Evolutionary conservation across 768 basidiomycete species (phyloP).

Genomic region (Trametes cinnabarina): DNA sequence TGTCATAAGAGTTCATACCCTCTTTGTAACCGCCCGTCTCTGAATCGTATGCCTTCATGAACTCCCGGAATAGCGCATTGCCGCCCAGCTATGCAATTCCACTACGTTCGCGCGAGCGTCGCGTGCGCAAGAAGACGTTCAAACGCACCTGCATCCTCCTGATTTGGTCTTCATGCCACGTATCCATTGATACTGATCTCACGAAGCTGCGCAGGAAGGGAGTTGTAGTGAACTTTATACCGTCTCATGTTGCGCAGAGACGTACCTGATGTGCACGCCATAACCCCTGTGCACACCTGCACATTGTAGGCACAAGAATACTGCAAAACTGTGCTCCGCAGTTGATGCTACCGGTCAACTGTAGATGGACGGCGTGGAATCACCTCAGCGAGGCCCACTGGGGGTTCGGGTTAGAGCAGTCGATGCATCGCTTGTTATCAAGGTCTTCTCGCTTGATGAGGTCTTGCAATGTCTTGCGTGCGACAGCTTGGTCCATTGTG

Average conservation of each 20-base stretch:
- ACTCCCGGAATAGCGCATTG: slow-evolving; percentile 77
- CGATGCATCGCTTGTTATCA: slow-evolving; percentile 74
- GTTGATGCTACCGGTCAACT: slow-evolving; percentile 2
- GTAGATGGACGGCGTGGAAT: slow-evolving; percentile 12
- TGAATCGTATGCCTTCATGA: slow-evolving; percentile 69
- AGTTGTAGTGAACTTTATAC: slow-evolving; percentile 16
- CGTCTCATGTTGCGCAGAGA: slow-evolving; percentile 1
- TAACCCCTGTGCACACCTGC: slow-evolving; percentile 84
- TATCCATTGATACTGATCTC: slow-evolving; percentile 93
- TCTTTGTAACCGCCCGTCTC: slow-evolving; percentile 71
- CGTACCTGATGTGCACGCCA: slow-evolving; percentile 86
- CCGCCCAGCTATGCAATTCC: slow-evolving; percentile 69
- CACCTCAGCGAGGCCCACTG: slow-evolving; percentile 92
- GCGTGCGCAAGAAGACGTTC: background rate
- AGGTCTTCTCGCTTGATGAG: slow-evolving; percentile 72
- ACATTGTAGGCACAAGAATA: slow-evolving; percentile 91
- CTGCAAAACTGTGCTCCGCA: slow-evolving; percentile 57
- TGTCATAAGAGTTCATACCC: slow-evolving; percentile 62
- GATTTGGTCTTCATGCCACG: slow-evolving; percentile 89
- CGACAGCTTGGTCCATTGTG: slow-evolving; percentile 55
- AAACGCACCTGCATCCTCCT: slow-evolving; percentile 79
- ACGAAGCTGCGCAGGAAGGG: slow-evolving; percentile 61
- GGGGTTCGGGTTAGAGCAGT: slow-evolving; percentile 87
- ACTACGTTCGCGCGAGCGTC: slow-evolving; percentile 10
- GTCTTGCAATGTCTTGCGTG: slow-evolving; percentile 70